A percentile compares a stretch with the other conserved stretches of the same genome.
phyloP scores from a whole-genome alignment of 257 asterid genomes.

The Phtheirospermum japonicum region DNA sequence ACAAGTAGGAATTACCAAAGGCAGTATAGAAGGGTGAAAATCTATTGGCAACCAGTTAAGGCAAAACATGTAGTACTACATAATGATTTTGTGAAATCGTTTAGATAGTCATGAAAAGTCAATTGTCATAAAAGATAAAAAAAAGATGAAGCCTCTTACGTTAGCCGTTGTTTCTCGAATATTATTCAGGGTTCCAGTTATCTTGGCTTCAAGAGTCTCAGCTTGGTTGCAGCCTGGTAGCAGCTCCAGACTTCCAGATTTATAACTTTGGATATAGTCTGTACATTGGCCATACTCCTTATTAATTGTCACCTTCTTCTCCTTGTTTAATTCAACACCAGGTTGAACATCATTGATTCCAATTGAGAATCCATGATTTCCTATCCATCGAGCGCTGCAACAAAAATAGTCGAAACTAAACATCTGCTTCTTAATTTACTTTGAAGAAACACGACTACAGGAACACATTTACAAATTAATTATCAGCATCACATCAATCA shows the following conservation, averaged over 20 bases:
- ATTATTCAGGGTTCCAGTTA: slow-evolving; percentile 58
- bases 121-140: slow-evolving; percentile 19
- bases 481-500: slow-evolving; percentile 3
- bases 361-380: slow-evolving; percentile 97
- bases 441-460: slow-evolving; percentile 12
- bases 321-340: slow-evolving; percentile 49
- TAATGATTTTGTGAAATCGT: slow-evolving; percentile 10
- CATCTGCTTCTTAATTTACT: slow-evolving; percentile 17
- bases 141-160: slow-evolving; percentile 42
- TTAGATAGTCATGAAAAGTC: slow-evolving; percentile 20
- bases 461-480: slow-evolving; percentile 8
- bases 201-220: slow-evolving; percentile 87
- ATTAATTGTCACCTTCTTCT: slow-evolving; percentile 54
- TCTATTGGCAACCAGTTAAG: slow-evolving; percentile 9
- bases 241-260: slow-evolving; percentile 68
- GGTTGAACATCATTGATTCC: slow-evolving; percentile 96
- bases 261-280: slow-evolving; percentile 49
- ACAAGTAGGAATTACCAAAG: too few relatives aligned
- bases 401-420: slow-evolving; percentile 21
- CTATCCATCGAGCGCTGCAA: slow-evolving; percentile 96
- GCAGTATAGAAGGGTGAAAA: neutral
- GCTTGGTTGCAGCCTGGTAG: slow-evolving; percentile 85
- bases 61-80: neutral
- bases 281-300: slow-evolving; percentile 60
- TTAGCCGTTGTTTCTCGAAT: slow-evolving; percentile 72